phyloP scores from a whole-genome alignment of 2,329 filamentous ascomycete genomes.

The Parascedosporium putredinis region DNA sequence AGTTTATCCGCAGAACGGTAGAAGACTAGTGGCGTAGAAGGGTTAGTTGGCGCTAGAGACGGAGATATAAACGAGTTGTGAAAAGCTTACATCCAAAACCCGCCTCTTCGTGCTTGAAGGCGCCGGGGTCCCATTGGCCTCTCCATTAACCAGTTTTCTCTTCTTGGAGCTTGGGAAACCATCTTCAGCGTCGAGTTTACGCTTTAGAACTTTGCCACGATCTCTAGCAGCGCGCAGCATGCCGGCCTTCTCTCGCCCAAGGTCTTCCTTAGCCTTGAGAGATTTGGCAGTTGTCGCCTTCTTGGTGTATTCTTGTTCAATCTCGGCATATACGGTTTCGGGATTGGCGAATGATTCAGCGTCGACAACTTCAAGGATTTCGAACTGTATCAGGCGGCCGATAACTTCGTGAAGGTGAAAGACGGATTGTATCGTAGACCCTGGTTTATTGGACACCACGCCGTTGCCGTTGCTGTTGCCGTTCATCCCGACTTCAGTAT shows the following conservation, averaged over 20 bases:
- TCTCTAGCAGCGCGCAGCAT: constrained; percentile 43
- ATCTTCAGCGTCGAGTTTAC: constrained; percentile 33
- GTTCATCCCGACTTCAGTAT: constrained; percentile 17
- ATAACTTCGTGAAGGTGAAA: constrained; percentile 39
- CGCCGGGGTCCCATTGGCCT: constrained; percentile 20
- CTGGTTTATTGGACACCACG: constrained; percentile 22
- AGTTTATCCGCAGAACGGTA: constrained; percentile 69
- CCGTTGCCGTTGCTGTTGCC: constrained; percentile 23
- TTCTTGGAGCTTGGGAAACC: constrained; percentile 35
- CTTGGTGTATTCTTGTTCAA: constrained; percentile 52
- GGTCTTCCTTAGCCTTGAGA: constrained; percentile 55
- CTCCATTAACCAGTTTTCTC: constrained; percentile 42
- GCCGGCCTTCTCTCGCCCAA: constrained; percentile 44
- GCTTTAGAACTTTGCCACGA: constrained; percentile 40
- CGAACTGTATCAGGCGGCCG: constrained; percentile 48
- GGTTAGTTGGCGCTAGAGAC: constrained; percentile 1
- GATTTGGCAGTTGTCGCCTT: constrained; percentile 30
- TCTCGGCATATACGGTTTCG: constrained; percentile 48
- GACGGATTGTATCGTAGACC: constrained; percentile 30
- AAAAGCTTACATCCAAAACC: constrained; percentile 41
- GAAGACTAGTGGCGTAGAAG: constrained; percentile 42
- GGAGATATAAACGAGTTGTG: not conserved
- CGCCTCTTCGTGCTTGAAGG: constrained; percentile 30
- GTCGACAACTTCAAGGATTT: constrained; percentile 56
- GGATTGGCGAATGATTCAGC: constrained; percentile 47